These are phyloP conservation scores for Saccharomyces hybrid DNA, from an alignment of 1,139 yeast genomes.

Conservation along the genomic window DNA sequence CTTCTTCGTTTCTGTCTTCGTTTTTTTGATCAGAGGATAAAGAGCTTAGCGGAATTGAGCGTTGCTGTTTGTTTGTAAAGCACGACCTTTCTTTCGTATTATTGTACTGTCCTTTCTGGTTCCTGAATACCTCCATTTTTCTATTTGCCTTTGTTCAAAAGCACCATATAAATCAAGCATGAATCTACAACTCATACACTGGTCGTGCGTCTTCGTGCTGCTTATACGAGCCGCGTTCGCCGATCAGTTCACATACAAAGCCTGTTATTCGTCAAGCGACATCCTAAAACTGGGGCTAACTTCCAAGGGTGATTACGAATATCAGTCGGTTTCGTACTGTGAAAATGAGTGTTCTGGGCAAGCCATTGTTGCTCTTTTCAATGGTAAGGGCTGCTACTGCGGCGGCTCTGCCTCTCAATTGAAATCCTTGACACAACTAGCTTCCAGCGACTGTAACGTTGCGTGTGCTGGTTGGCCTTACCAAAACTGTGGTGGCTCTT, in stretches of 20 bases:
- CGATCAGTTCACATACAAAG: constrained; percentile 11
- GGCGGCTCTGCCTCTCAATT: constrained; percentile 35
- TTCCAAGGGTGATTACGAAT: constrained; percentile 36
- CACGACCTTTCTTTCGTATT: neutral
- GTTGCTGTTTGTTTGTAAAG: neutral
- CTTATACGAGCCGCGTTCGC: neutral
- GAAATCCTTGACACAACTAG: neutral
- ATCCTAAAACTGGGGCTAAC: constrained; percentile 10
- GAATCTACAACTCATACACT: neutral
- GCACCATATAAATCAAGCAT: neutral
- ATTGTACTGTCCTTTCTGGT: neutral
- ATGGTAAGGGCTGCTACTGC: constrained; percentile 56
- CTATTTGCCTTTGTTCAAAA: neutral
- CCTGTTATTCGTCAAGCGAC: constrained; percentile 18
- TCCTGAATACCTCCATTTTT: neutral
- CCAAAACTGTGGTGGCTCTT: constrained; percentile 57
- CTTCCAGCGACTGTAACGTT: constrained; percentile 40
- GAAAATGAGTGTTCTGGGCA: constrained; percentile 39
- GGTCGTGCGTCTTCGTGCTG: neutral
- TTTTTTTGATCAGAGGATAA: neutral
- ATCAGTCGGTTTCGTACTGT: constrained; percentile 48
- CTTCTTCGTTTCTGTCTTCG: neutral
- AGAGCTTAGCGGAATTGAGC: neutral
- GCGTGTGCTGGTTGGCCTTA: constrained; percentile 50
- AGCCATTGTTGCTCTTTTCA: constrained; percentile 47